phyloP scores from a whole-genome alignment of 2,329 filamentous ascomycete species.

The Aspergillaceae sp. region DNA sequence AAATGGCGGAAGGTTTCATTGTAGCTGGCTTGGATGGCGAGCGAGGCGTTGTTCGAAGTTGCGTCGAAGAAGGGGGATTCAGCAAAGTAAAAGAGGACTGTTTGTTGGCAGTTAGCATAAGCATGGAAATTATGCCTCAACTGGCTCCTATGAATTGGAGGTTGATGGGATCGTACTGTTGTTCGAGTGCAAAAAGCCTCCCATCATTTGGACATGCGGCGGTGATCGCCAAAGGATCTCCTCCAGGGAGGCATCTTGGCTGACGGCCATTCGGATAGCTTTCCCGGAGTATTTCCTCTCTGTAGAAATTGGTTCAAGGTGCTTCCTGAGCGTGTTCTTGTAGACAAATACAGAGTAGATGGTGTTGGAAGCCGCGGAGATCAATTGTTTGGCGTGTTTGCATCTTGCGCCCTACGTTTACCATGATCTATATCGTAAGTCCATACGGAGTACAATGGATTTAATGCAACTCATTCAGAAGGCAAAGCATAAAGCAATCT shows the following conservation, averaged over 20 bases:
- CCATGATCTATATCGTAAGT: too few relatives aligned
- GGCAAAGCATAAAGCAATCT: too few relatives aligned
- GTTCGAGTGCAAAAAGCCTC: conserved; percentile 37
- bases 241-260: conserved; percentile 32
- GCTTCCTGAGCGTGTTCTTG: background rate
- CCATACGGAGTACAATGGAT: too few relatives aligned
- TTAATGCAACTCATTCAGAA: too few relatives aligned
- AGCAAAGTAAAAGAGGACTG: conserved; percentile 55
- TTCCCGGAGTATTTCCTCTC: background rate
- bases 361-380: too few relatives aligned
- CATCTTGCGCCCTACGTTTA: too few relatives aligned
- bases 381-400: too few relatives aligned
- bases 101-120: background rate
- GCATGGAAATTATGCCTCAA: too few relatives aligned
- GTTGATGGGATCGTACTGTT: conserved; percentile 27
- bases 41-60: conserved; percentile 52
- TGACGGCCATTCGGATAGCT: conserved; percentile 20
- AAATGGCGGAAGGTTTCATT: conserved; percentile 43
- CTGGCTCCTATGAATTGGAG: background rate
- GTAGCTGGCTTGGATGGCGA: conserved; percentile 44
- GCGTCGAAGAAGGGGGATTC: conserved; percentile 56
- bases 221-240: conserved; percentile 40
- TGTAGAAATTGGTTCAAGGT: too few relatives aligned
- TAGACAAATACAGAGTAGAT: background rate
- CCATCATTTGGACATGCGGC: conserved; percentile 39